Evolutionary conservation across 1,139 yeast genomes (phyloP), one percentile per base, ranked within the genome.

Genomic region (Geotrichum cucujoidarum): DNA sequence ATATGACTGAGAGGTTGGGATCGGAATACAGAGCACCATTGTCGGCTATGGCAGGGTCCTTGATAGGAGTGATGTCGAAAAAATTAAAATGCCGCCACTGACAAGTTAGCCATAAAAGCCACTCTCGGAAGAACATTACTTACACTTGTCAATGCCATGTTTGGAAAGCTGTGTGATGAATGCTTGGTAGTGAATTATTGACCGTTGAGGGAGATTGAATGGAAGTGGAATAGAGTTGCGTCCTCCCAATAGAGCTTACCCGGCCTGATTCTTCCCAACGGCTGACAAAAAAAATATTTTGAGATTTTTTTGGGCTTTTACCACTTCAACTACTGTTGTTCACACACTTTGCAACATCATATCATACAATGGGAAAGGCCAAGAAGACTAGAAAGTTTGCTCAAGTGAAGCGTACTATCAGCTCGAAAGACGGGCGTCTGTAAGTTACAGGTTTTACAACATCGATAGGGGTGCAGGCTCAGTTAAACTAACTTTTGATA

Each of bases 361-460:
- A 50, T 29, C 22, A n/a, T 41, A 57, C 31, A 47, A 92, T 92
- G 98, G 98, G 97, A 51, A 92, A 89, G 66, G 96, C 95, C 37
- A 89, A 84, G 72, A 92, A 90, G 72, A 92, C 97, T 20, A 80
- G 97, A 76, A 89, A 89, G 83, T 88, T 90, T 62, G 95, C 95
- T n/a, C 78, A 81, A 48, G 89, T 87, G 52, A 92, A 92, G 69
- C 79, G 95, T 53, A 79, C 89, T 40, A 70, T 89, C 51, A 79
- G 80, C 53, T 74, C 83, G 56, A 86, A 83, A 58, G 95, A 88
- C 57, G 77, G 80, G 30, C 73, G 92, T 56, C 66, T 81, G 67
- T 74, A 70, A 54, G 68, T 18, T 21, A 30, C n/a, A 4, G 18
- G n/a, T 10, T 14, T 21, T 25, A 21, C n/a, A 14, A 22, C 13